Evolutionary conservation across 352 stramenopile species (phyloP).

Genomic region (Phytophthora fragariae): DNA sequence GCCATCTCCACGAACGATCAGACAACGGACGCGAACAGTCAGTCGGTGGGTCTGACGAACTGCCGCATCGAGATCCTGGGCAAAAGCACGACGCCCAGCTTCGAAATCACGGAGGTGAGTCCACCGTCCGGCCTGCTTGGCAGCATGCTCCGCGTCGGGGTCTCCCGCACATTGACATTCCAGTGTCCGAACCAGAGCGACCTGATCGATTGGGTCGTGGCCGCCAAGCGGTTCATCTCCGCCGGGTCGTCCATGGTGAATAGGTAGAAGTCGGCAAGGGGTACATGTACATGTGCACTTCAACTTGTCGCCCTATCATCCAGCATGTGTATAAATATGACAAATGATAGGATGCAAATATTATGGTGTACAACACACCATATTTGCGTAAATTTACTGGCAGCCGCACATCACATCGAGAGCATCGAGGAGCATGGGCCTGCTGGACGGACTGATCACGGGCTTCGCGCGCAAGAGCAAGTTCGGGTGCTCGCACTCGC

Average conservation of each 20-base stretch:
- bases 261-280: conserved; percentile 24
- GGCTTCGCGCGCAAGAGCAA: conserved; percentile 84
- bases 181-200: conserved; percentile 82
- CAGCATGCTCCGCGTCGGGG: conserved; percentile 70
- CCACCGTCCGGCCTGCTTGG: conserved; percentile 63
- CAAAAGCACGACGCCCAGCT: conserved; percentile 68
- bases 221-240: conserved; percentile 75
- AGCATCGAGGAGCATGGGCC: conserved; percentile 55
- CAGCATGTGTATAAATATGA: background rate
- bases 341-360: too few species aligned
- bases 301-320: conserved; percentile 9
- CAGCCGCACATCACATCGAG: conserved; percentile 24
- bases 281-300: conserved; percentile 4
- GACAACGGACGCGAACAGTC: conserved; percentile 54
- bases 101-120: conserved; percentile 77
- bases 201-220: conserved; percentile 85
- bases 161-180: conserved; percentile 77
- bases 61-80: conserved; percentile 83
- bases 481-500: conserved; percentile 84
- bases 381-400: conserved; percentile 24
- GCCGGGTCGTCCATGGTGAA: conserved; percentile 55
- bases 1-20: conserved; percentile 63
- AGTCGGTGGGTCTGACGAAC: conserved; percentile 67
- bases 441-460: conserved; percentile 81
- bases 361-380: conserved; percentile 11